These are phyloP conservation scores for Limnomonas spitsbergensis DNA, from an alignment of 139 green algal genomes.

Conservation along the genomic window DNA sequence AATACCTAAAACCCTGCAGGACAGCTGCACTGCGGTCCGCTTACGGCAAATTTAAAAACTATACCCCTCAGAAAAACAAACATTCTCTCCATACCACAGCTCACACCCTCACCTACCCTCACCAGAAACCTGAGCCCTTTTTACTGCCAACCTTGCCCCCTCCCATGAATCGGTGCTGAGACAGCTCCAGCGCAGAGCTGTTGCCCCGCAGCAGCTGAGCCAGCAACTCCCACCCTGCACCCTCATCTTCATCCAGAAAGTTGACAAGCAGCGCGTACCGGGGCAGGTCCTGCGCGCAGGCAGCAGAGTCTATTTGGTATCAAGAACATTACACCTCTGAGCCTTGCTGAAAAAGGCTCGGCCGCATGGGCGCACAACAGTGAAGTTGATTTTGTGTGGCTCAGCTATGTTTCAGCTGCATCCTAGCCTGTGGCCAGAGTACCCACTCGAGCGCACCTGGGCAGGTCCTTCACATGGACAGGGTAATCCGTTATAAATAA, in stretches of 20 bases:
- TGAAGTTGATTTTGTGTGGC: no score
- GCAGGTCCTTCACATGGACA: no score
- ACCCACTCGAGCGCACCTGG: background rate
- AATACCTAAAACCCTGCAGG: no score
- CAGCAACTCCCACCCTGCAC: constrained; percentile 56
- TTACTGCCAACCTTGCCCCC: background rate
- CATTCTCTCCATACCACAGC: no score
- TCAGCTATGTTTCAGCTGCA: background rate
- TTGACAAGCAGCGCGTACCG: constrained; percentile 34
- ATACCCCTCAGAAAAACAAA: no score
- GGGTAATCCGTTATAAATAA: no score
- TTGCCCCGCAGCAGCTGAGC: constrained; percentile 20
- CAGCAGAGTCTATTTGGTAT: background rate
- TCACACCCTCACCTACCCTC: no score
- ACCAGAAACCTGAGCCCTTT: no score
- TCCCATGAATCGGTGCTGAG: constrained; percentile 30
- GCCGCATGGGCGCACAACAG: background rate
- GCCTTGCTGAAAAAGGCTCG: constrained; percentile 2
- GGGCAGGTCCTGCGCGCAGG: constrained; percentile 29
- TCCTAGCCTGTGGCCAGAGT: background rate
- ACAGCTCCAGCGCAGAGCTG: constrained; percentile 16
- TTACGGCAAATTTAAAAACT: no score
- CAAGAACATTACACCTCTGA: no score
- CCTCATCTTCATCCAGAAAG: constrained; percentile 47
- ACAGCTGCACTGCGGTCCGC: no score